Base-by-base conservation (phyloP, 129 eudicot species). In the Pseudognaphalium luteoalbum region DNA sequence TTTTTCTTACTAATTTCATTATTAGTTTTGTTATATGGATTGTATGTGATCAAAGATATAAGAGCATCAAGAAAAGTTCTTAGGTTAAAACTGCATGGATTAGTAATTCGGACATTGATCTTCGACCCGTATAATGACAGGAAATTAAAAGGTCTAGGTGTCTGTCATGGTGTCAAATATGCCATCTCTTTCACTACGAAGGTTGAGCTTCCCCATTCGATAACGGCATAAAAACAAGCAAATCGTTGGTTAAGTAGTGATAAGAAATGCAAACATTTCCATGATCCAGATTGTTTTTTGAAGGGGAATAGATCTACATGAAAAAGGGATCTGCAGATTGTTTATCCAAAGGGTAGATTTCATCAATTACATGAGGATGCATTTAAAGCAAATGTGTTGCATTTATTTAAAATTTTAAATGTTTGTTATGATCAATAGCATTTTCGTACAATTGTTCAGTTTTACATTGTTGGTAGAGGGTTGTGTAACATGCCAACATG, bases 11-110 rank as follows among this genome's bases (percentile, higher is more conserved):
- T 68, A 1, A 11, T 56, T 57, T 57, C 42, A 25, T 77, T 9
- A 9, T 3, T 28, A 58, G 47, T 77, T 34, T 50, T 76, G 71
- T 74, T 42, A 62, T 41, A 28, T 41, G 35, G 37, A 25, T 44
- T 21, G 28, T 29, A n/a, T 75, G 41, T 75, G 41, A 4, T 51
- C 64, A 28, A 54, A 66, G 67, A 33, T 51, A 50, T 52, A 76
- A 17, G 28, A 51, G 37, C 42, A 32, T 0, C 7, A 1, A 54
- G 25, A 3, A 33, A 29, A 50, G 35, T 64, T 73, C 29, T 5
- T 57, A 44, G 14, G 34, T 70, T 6, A 8, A 25, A 70, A 8
- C 57, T 39, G 10, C 5, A 21, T 52, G 32, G 42, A 34, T 71
- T 0, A 50, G 3, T 71, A 50, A 51, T 11, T 17, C 29, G 42